These are phyloP conservation scores for Dictyophora rubrovolvata DNA, from an alignment of 768 basidiomycete genomes.

Conservation along the genomic window DNA sequence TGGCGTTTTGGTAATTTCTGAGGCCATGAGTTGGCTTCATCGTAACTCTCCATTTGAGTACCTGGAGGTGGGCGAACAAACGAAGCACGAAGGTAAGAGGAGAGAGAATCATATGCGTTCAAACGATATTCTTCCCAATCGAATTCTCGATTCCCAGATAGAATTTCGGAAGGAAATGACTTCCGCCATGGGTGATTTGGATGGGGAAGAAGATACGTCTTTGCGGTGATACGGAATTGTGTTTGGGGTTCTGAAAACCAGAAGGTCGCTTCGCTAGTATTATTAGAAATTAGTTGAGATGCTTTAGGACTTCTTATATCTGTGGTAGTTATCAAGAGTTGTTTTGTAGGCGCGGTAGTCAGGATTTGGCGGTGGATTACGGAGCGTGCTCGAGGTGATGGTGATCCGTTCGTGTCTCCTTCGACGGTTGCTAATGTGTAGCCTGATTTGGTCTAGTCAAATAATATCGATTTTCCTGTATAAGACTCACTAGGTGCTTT, in stretches of 20 bases:
- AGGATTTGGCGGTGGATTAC: conserved; percentile 54
- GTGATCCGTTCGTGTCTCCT: neutral
- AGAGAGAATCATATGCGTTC: conserved; percentile 51
- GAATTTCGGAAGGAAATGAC: conserved; percentile 16
- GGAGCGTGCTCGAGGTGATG: conserved; percentile 30
- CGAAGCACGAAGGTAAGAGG: conserved; percentile 51
- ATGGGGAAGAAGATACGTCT: conserved; percentile 44
- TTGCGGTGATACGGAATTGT: conserved; percentile 65
- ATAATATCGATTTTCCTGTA: too few relatives aligned
- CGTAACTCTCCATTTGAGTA: conserved; percentile 36
- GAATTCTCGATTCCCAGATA: conserved; percentile 29
- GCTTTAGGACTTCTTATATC: conserved; percentile 68
- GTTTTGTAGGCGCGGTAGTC: conserved; percentile 35
- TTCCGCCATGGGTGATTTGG: conserved; percentile 29
- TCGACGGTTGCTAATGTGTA: conserved; percentile 5
- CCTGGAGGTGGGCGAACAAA: conserved; percentile 70
- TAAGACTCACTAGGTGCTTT: neutral
- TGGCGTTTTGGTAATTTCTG: conserved; percentile 36
- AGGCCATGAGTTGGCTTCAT: conserved; percentile 57
- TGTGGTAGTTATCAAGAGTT: conserved; percentile 58
- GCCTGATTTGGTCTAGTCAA: neutral
- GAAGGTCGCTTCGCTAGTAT: conserved; percentile 56
- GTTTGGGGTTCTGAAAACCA: conserved; percentile 59
- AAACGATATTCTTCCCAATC: conserved; percentile 61
- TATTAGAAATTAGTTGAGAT: conserved; percentile 38